Evolutionary conservation across 257 asterid genomes (phyloP).

Genomic region (Jacaranda mimosifolia): DNA sequence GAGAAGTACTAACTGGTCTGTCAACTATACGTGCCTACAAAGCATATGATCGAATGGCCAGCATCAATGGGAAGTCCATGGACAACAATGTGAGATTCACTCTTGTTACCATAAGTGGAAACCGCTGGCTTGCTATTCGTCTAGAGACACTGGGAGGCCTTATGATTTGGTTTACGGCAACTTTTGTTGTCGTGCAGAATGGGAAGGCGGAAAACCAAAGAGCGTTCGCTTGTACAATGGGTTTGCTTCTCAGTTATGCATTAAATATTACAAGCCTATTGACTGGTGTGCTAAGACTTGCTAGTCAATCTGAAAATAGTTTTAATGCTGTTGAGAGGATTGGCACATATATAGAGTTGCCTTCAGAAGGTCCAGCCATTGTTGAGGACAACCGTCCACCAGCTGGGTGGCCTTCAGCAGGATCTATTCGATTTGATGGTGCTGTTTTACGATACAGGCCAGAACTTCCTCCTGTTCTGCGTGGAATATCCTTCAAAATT

Average conservation of each 20-base stretch:
- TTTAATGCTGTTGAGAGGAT: constrained; percentile 93
- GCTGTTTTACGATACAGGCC: constrained; percentile 93
- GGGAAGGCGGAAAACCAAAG: constrained; percentile 83
- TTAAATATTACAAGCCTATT: constrained; percentile 82
- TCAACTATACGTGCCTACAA: constrained; percentile 94
- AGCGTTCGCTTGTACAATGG: constrained; percentile 97
- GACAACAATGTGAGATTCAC: constrained; percentile 88
- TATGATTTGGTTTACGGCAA: constrained; percentile 97
- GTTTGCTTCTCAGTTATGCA: constrained; percentile 93
- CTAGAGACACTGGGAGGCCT: constrained; percentile 92
- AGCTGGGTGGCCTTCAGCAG: constrained; percentile 93
- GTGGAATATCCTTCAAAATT: constrained; percentile 81
- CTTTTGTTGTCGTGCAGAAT: constrained; percentile 94
- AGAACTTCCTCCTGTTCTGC: constrained; percentile 95
- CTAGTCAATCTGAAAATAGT: constrained; percentile 93
- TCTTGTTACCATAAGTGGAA: constrained; percentile 88
- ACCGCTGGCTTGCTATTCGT: constrained; percentile 97
- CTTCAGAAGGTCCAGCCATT: constrained; percentile 75
- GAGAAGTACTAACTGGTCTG: constrained; percentile 92
- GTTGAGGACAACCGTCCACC: constrained; percentile 89
- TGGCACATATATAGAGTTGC: constrained; percentile 90
- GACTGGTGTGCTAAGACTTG: constrained; percentile 85
- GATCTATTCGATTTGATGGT: constrained; percentile 78
- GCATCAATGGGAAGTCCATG: constrained; percentile 87
- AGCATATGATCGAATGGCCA: constrained; percentile 94